phyloP scores from a whole-genome alignment of 768 basidiomycete genomes.

The Pisolithus tinctorius region DNA sequence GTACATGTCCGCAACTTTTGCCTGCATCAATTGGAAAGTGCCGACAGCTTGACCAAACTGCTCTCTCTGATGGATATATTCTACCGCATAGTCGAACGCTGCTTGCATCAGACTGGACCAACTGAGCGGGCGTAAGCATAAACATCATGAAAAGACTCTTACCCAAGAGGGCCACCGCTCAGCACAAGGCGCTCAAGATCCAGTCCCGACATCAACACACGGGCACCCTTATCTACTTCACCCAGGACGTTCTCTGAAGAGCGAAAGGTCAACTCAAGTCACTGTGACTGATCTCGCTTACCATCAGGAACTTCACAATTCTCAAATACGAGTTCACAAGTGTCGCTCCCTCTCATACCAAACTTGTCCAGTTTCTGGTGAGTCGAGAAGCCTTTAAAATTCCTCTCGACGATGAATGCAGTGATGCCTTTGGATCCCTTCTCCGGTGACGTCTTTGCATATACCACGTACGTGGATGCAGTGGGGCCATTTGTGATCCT shows the following conservation, averaged over 20 bases:
- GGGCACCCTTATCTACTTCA: slow-evolving; percentile 67
- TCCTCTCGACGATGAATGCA: slow-evolving; percentile 83
- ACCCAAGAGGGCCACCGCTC: slow-evolving; percentile 90
- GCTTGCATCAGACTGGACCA: slow-evolving; percentile 76
- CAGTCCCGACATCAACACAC: slow-evolving; percentile 90
- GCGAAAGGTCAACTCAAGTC: not conserved
- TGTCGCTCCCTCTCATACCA: slow-evolving; percentile 95
- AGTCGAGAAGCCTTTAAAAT: slow-evolving; percentile 78
- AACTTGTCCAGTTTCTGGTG: slow-evolving; percentile 92
- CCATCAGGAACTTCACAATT: slow-evolving; percentile 86
- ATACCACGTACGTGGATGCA: slow-evolving; percentile 87
- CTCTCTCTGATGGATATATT: slow-evolving; percentile 89
- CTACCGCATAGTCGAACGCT: slow-evolving; percentile 81
- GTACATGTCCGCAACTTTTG: slow-evolving; percentile 90
- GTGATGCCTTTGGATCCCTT: slow-evolving; percentile 86
- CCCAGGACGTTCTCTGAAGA: slow-evolving; percentile 77
- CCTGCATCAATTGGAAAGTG: slow-evolving; percentile 95
- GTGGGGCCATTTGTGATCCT: slow-evolving; percentile 96
- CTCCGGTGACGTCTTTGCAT: slow-evolving; percentile 79
- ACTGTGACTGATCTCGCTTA: slow-evolving; percentile 23
- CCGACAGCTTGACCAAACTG: slow-evolving; percentile 87
- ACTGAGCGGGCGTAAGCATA: slow-evolving; percentile 5
- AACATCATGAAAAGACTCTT: slow-evolving; percentile 8
- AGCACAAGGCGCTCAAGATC: slow-evolving; percentile 90
- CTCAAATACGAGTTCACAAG: slow-evolving; percentile 89